Percentiles rank a stretch among this genome's conserved stretches.
Conservation (phyloP, 1,284 basidiomycete species). For the Naganishia liquefaciens region DNA sequence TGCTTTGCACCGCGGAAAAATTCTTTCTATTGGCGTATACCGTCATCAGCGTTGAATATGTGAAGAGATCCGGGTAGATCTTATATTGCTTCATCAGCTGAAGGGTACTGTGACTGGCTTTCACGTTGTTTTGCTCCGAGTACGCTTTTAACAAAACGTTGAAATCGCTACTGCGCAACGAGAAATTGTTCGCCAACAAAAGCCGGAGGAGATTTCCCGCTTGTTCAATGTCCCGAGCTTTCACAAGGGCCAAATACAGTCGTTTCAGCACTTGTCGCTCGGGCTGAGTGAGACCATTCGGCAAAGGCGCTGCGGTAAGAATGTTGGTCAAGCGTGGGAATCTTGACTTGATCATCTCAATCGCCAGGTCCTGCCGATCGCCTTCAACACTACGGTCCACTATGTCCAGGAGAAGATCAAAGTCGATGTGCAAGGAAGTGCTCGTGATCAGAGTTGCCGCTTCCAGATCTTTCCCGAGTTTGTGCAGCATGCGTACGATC, state of each 20-base stretch:
- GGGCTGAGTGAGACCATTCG: not conserved
- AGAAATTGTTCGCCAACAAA: not conserved
- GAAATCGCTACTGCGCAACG: slow-evolving; percentile 27
- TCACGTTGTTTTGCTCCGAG: slow-evolving; percentile 62
- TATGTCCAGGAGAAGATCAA: not conserved
- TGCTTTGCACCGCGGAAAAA: slow-evolving; percentile 64
- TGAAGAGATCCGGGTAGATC: slow-evolving; percentile 58
- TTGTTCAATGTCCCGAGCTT: slow-evolving; percentile 3
- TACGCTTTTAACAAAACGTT: slow-evolving; percentile 66
- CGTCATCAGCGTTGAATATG: slow-evolving; percentile 70
- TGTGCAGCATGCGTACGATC: not conserved
- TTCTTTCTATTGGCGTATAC: slow-evolving; percentile 69
- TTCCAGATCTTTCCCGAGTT: not conserved
- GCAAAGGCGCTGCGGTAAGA: not conserved
- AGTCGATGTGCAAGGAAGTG: not conserved
- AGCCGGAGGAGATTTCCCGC: slow-evolving; percentile 3
- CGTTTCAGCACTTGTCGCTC: slow-evolving; percentile 2
- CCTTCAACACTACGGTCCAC: not conserved
- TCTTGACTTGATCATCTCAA: not conserved
- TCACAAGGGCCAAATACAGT: slow-evolving; percentile 5
- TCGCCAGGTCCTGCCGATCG: not conserved
- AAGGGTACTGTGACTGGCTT: slow-evolving; percentile 62
- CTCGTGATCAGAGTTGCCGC: not conserved
- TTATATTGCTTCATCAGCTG: slow-evolving; percentile 64
- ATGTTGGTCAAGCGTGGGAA: slow-evolving; percentile 3